Evolutionary conservation across 2,329 filamentous ascomycete species (phyloP).

Genomic region (Ophiosphaerella korrae): DNA sequence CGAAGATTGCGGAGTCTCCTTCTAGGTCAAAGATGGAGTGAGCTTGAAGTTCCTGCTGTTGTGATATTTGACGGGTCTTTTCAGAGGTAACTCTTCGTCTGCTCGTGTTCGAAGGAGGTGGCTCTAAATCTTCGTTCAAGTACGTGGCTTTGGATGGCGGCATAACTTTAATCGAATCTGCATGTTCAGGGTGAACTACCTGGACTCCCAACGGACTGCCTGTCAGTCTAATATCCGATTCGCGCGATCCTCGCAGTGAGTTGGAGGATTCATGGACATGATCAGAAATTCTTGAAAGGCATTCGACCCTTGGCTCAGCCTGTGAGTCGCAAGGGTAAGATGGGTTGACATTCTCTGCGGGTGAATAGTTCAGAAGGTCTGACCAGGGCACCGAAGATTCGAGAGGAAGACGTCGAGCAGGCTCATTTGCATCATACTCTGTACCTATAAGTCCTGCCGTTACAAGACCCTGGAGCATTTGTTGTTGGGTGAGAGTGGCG

Average conservation of each 20-base stretch:
- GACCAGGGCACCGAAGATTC: constrained; percentile 46
- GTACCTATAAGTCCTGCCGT: constrained; percentile 32
- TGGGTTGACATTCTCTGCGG: constrained; percentile 14
- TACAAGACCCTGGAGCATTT: constrained; percentile 45
- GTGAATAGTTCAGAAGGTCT: constrained; percentile 36
- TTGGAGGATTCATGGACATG: neutral
- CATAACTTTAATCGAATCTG: neutral
- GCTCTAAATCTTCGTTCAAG: neutral
- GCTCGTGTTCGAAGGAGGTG: neutral
- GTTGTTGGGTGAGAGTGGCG: constrained; percentile 48
- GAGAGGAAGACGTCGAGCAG: constrained; percentile 20
- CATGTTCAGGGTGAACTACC: neutral
- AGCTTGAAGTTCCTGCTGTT: constrained; percentile 7
- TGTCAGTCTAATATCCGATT: constrained; percentile 7
- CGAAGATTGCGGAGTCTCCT: constrained; percentile 30
- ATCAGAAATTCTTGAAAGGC: neutral
- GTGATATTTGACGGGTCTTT: neutral
- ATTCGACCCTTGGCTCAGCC: neutral
- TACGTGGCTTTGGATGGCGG: neutral
- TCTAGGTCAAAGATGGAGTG: constrained; percentile 15
- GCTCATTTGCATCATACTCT: constrained; percentile 14
- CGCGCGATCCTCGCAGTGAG: constrained; percentile 11
- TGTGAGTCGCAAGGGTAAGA: constrained; percentile 10
- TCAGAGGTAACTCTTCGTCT: too few species aligned
- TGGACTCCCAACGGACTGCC: constrained; percentile 11